phyloP scores from a whole-genome alignment of 2,329 filamentous ascomycete species.

The Helotiales sp. region DNA sequence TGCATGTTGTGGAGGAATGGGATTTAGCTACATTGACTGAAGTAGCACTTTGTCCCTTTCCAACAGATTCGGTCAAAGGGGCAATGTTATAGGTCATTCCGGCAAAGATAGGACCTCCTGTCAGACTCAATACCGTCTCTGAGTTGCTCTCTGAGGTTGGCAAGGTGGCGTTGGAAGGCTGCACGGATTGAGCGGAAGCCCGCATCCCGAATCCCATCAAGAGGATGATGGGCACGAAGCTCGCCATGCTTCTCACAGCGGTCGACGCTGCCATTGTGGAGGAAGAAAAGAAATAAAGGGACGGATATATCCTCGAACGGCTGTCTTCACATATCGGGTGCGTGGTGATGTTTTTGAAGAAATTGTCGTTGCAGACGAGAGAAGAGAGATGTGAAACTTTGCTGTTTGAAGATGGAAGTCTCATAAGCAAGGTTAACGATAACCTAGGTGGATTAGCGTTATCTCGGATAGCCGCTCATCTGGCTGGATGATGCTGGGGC shows the following conservation, averaged over 20 bases:
- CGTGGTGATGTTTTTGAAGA: background rate
- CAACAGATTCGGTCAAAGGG: slow-evolving; percentile 27
- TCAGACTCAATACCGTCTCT: slow-evolving; percentile 21
- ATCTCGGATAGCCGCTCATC: slow-evolving; percentile 1
- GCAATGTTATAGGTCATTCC: slow-evolving; percentile 25
- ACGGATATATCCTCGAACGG: background rate
- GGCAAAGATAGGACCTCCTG: slow-evolving; percentile 12
- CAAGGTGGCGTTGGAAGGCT: slow-evolving; percentile 29
- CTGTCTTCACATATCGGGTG: slow-evolving; percentile 7
- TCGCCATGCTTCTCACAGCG: slow-evolving; percentile 27
- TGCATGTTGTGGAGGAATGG: background rate
- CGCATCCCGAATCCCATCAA: slow-evolving; percentile 14
- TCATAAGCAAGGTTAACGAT: background rate
- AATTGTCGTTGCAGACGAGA: background rate
- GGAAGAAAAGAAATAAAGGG: slow-evolving; percentile 8
- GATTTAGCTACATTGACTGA: slow-evolving; percentile 22
- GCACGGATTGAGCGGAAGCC: slow-evolving; percentile 26
- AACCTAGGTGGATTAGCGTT: background rate
- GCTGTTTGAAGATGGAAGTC: background rate
- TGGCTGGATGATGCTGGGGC: background rate
- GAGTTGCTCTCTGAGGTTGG: slow-evolving; percentile 17
- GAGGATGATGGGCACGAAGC: slow-evolving; percentile 19
- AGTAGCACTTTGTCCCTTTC: slow-evolving; percentile 20
- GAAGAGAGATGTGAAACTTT: background rate
- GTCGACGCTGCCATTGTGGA: slow-evolving; percentile 30